A percentile compares a stretch with the other conserved stretches of the same genome.
phyloP scores from a whole-genome alignment of 2,329 filamentous ascomycete genomes.

The Talaromyces sp. region DNA sequence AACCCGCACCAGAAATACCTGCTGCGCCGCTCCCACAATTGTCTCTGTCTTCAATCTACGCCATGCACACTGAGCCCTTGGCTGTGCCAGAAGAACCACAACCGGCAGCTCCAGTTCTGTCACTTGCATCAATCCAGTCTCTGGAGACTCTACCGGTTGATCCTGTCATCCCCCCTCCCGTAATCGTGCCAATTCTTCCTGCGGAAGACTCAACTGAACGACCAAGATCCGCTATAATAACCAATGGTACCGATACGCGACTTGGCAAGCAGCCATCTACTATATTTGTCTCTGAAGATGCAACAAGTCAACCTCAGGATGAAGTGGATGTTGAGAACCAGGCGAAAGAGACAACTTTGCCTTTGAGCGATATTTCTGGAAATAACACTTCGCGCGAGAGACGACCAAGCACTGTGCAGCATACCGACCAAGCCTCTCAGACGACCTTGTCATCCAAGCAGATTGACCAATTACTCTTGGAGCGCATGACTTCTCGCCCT shows the following conservation, averaged over 20 bases:
- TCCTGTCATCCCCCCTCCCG: conserved; percentile 31
- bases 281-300: conserved; percentile 62
- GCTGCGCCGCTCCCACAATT: conserved; percentile 26
- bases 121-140: conserved; percentile 45
- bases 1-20: conserved; percentile 13
- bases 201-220: conserved; percentile 27
- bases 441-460: conserved; percentile 78
- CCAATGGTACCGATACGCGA: conserved; percentile 9
- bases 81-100: conserved; percentile 24
- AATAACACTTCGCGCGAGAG: conserved; percentile 47
- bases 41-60: conserved; percentile 31
- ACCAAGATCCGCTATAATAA: conserved; percentile 24
- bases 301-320: conserved; percentile 56
- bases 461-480: conserved; percentile 72
- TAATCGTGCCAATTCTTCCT: conserved; percentile 25
- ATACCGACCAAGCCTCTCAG: conserved; percentile 72
- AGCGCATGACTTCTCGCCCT: conserved; percentile 45
- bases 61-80: conserved; percentile 37
- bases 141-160: conserved; percentile 49
- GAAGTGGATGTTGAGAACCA: conserved; percentile 34
- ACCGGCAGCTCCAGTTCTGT: conserved; percentile 32
- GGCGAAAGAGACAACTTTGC: conserved; percentile 43
- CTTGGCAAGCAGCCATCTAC: conserved; percentile 30
- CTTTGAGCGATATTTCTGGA: conserved; percentile 62
- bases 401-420: conserved; percentile 41